Conservation (phyloP, 83 land plant species). For the Picea abies region DNA sequence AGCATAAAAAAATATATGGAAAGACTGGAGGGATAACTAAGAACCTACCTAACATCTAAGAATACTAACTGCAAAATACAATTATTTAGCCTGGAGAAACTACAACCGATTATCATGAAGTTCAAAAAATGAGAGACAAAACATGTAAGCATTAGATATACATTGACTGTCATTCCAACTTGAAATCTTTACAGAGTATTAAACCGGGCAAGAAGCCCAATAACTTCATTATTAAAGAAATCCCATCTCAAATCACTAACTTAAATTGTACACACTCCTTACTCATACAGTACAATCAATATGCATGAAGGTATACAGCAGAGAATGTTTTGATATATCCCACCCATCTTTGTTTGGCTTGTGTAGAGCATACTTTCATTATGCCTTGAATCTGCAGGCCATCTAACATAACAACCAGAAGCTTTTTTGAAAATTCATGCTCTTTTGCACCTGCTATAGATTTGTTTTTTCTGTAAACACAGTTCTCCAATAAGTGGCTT, state of each 20-base stretch:
- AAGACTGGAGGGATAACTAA: too few species aligned
- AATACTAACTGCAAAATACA: too few species aligned
- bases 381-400: neutral
- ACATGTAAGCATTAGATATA: neutral
- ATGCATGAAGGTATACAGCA: neutral
- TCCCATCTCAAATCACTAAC: neutral
- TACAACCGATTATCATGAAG: too few species aligned
- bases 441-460: neutral
- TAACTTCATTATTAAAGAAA: neutral
- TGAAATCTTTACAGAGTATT: neutral
- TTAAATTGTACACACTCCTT: neutral
- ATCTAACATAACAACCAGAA: neutral
- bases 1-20: too few species aligned
- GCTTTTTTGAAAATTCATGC: neutral
- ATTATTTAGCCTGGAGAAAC: too few species aligned
- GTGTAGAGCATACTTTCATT: neutral
- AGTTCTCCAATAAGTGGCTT: too few species aligned
- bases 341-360: neutral
- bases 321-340: neutral
- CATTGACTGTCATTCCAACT: neutral
- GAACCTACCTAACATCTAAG: too few species aligned
- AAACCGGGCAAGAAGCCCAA: neutral
- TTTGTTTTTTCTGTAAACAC: too few species aligned
- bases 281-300: constrained; percentile 2
- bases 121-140: too few species aligned